Conservation (phyloP, 805 yeast genomes). For the Starmerella apis region DNA sequence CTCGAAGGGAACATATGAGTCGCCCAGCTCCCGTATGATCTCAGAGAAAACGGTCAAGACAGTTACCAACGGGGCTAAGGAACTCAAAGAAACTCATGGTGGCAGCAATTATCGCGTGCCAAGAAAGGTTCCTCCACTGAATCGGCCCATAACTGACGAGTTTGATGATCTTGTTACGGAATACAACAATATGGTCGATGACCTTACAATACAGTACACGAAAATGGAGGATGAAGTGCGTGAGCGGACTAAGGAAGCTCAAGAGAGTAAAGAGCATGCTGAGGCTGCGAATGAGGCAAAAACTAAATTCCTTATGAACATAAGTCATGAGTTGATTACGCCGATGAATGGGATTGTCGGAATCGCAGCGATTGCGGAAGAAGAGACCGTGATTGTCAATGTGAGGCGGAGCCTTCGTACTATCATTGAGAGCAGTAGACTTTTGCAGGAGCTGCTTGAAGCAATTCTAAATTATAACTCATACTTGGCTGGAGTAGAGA, state of each 20-base stretch:
- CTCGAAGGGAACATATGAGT: background rate
- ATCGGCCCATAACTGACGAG: slow-evolving; percentile 46
- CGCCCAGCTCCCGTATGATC: no score
- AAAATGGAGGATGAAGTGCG: slow-evolving; percentile 80
- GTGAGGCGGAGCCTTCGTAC: slow-evolving; percentile 64
- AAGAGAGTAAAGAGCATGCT: slow-evolving; percentile 36
- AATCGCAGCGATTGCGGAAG: slow-evolving; percentile 88
- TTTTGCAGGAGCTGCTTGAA: slow-evolving; percentile 75
- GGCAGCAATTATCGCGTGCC: background rate
- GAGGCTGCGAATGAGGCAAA: slow-evolving; percentile 86
- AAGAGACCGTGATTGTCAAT: slow-evolving; percentile 56
- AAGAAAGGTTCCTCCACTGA: background rate
- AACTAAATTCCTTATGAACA: slow-evolving; percentile 85
- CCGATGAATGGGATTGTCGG: slow-evolving; percentile 94
- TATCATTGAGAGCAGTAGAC: slow-evolving; percentile 81
- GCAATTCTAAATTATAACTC: slow-evolving; percentile 83
- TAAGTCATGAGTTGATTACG: slow-evolving; percentile 85
- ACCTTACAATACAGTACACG: slow-evolving; percentile 70
- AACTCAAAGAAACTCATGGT: background rate
- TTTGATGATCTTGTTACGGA: slow-evolving; percentile 78
- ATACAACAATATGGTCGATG: slow-evolving; percentile 84
- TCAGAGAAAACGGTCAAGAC: no score
- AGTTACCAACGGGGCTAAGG: background rate
- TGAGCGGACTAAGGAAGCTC: slow-evolving; percentile 76
- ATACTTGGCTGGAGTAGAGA: slow-evolving; percentile 74